Base-by-base conservation (phyloP, 2,329 filamentous ascomycete species). In the Amylocarpus encephaloides region DNA sequence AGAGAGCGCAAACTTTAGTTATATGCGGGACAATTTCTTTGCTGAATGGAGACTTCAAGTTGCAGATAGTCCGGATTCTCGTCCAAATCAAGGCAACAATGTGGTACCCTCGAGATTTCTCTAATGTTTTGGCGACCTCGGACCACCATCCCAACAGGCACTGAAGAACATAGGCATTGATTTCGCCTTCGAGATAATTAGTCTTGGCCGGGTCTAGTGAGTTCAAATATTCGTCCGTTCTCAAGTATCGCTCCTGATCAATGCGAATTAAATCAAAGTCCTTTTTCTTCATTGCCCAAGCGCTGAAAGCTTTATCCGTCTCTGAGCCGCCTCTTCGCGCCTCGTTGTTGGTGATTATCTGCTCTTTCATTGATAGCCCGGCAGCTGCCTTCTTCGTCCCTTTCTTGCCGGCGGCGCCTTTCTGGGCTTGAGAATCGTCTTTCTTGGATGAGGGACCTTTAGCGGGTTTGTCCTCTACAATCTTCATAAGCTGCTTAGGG, bases 141-240 rank as follows among this genome's bases (percentile, higher is more conserved):
- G 72, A 68, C 74, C 75, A 79, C 66, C 75, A 73, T 26, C 66
- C 64, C 9, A 78, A 55, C 3, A 78, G 63, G 34, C 70, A 68
- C 51, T 73, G 73, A 35, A 78, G 62, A 56, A 75, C 71, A 58
- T 74, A 79, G 1, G 75, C 65, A 22, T 66, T 60, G 7, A 66
- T 55, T 39, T 69, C 66, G 13, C 56, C 55, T 48, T 68, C 65
- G 5, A 68, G 52, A 36, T 62, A 58, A 15, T 44, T 40, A 6
- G 54, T 54, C 47, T 59, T 66, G 0, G 57, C 46, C 1, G 59
- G 58, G 41, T 66, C 64, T 12, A 66, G 49, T 19, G 52, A 53
- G 19, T 64, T 62, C 6, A 66, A 54, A 50, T 66, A 65, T 18
- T 59, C 52, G 11, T 59, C 55, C 2, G 59, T 58, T 38, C 53